phyloP scores from a whole-genome alignment of 2,329 filamentous ascomycete species.

The Colletotrichum spinosum region DNA sequence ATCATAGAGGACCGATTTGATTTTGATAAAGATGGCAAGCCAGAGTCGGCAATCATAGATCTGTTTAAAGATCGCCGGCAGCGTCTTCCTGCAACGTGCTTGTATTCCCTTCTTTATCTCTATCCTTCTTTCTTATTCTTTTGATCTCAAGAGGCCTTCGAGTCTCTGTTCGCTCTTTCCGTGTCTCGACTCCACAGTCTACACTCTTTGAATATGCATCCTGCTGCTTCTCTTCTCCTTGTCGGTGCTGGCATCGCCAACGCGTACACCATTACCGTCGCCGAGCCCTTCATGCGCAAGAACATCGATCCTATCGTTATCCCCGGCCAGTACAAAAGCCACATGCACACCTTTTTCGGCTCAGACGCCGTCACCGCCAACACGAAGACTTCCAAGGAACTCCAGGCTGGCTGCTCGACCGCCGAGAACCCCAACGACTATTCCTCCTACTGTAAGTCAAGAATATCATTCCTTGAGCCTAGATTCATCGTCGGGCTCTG shows the following conservation, averaged over 20 bases:
- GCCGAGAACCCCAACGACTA: constrained; percentile 60
- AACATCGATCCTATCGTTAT: constrained; percentile 48
- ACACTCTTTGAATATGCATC: constrained; percentile 12
- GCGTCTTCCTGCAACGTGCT: not conserved
- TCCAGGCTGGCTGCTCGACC: constrained; percentile 57
- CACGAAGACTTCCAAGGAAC: constrained; percentile 42
- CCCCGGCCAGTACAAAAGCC: constrained; percentile 46
- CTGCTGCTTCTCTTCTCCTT: constrained; percentile 23
- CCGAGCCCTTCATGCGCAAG: constrained; percentile 45
- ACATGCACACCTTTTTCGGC: constrained; percentile 51
- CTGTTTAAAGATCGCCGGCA: constrained; percentile 6
- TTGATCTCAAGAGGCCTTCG: not conserved
- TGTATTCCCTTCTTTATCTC: not conserved
- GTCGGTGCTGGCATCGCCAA: constrained; percentile 35
- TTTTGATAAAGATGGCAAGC: too few species aligned
- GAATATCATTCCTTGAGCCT: rapidly evolving
- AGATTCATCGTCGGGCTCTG: not conserved
- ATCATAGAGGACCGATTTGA: too few species aligned
- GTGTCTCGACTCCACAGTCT: not conserved
- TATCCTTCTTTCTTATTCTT: not conserved
- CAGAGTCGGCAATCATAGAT: too few species aligned
- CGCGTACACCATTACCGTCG: constrained; percentile 42
- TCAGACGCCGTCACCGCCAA: constrained; percentile 47
- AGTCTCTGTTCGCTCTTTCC: constrained; percentile 10
- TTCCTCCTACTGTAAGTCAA: constrained; percentile 53